phyloP scores from a whole-genome alignment of 768 basidiomycete species.

The Suillus placidus region DNA sequence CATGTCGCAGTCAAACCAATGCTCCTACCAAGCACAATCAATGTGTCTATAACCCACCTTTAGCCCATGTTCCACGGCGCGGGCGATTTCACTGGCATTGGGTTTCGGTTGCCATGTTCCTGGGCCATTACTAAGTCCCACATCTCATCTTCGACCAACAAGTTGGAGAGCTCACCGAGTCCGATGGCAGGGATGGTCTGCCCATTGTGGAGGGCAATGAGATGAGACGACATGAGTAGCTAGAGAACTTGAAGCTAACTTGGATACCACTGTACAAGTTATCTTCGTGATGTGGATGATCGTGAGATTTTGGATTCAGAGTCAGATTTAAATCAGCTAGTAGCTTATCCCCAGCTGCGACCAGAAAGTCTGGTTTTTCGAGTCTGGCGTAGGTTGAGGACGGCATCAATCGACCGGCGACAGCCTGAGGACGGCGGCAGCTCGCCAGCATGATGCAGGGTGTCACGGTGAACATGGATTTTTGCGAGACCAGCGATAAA shows the following conservation, averaged over 20 bases:
- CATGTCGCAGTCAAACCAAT: not conserved
- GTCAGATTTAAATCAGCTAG: no score
- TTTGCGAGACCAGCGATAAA: no score
- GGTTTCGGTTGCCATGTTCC: conserved; percentile 83
- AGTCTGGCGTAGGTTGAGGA: no score
- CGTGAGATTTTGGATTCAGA: not conserved
- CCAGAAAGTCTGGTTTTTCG: no score
- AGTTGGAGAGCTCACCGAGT: conserved; percentile 46
- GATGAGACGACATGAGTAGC: conserved; percentile 41
- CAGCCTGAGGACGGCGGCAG: no score
- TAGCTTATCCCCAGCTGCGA: no score
- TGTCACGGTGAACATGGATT: no score
- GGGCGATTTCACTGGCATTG: conserved; percentile 55
- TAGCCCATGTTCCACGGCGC: conserved; percentile 75
- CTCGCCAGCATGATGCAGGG: no score
- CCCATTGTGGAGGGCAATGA: conserved; percentile 64
- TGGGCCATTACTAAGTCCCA: conserved; percentile 23
- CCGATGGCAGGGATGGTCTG: conserved; percentile 57
- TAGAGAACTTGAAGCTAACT: not conserved
- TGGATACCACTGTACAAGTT: not conserved
- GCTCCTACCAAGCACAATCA: conserved; percentile 60
- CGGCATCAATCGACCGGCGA: no score
- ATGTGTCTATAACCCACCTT: conserved; percentile 79
- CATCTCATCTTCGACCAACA: not conserved
- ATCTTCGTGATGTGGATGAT: not conserved